Percentiles rank a stretch among this genome's conserved stretches.
phyloP scores from a whole-genome alignment of 2,329 filamentous ascomycete genomes.

The Colletotrichum eremochloae region DNA sequence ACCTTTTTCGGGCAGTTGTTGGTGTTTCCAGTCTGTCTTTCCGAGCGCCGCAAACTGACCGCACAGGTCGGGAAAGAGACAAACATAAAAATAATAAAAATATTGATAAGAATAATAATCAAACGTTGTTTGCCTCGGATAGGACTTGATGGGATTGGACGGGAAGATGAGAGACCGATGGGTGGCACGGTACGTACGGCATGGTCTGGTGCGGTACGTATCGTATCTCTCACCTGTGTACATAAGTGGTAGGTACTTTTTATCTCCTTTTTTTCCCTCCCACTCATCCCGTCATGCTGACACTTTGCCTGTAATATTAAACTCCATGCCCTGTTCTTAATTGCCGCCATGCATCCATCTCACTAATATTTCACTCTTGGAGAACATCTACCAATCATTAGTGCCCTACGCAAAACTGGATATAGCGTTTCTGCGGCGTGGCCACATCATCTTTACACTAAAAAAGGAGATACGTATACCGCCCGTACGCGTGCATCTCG shows the following conservation, averaged over 20 bases:
- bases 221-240: too few relatives aligned
- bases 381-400: not conserved
- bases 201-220: too few relatives aligned
- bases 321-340: not conserved
- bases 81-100: not conserved
- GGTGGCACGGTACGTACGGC: not conserved
- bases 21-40: too few relatives aligned
- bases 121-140: not conserved
- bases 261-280: not conserved
- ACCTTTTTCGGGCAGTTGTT: not conserved
- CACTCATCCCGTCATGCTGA: not conserved
- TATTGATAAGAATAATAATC: too few relatives aligned
- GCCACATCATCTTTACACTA: not conserved
- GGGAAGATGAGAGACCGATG: not conserved
- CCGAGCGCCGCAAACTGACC: not conserved
- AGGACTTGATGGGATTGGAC: not conserved
- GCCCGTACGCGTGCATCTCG: too few relatives aligned
- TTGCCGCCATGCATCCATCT: not conserved
- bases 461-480: not conserved
- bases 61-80: not conserved
- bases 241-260: not conserved
- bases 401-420: not conserved
- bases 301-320: not conserved
- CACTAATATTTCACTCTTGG: not conserved
- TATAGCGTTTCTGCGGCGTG: not conserved